Conservation (phyloP, 2,329 filamentous ascomycete species). For the Nemania abortiva region DNA sequence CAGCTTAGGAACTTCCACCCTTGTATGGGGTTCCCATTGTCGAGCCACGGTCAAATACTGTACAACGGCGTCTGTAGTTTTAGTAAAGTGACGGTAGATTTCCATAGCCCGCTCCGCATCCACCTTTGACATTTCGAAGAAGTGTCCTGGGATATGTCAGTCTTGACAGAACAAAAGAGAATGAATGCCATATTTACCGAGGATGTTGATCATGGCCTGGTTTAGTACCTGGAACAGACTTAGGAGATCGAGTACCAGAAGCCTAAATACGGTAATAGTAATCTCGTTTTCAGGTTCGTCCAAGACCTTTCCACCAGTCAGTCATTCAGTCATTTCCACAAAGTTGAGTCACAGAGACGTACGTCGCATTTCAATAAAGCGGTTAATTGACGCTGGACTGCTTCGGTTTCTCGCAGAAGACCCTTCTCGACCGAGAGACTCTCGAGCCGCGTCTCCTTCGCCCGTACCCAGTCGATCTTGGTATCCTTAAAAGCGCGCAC, state of each 20-base stretch:
- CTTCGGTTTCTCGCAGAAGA: conserved; percentile 89
- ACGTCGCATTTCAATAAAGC: conserved; percentile 92
- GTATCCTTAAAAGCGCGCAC: conserved; percentile 85
- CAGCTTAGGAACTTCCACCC: conserved; percentile 94
- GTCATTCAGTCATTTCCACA: conserved; percentile 31
- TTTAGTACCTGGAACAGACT: conserved; percentile 95
- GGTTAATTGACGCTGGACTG: conserved; percentile 87
- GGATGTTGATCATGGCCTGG: conserved; percentile 94
- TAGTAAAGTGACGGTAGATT: conserved; percentile 92
- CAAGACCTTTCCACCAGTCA: conserved; percentile 72
- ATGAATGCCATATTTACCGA: conserved; percentile 69
- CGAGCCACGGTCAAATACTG: conserved; percentile 88
- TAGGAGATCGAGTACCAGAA: conserved; percentile 90
- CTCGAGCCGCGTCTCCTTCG: conserved; percentile 85
- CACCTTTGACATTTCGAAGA: conserved; percentile 96
- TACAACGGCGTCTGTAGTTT: conserved; percentile 92
- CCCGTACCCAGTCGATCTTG: conserved; percentile 89
- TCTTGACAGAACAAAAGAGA: neutral
- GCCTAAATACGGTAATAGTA: conserved; percentile 89
- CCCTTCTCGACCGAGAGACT: conserved; percentile 91
- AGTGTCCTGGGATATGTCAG: conserved; percentile 74
- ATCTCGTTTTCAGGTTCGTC: conserved; percentile 97
- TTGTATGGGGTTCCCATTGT: conserved; percentile 90
- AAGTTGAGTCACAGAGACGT: conserved; percentile 53
- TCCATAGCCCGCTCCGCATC: conserved; percentile 92